A percentile compares a stretch with the other conserved stretches of the same genome.
phyloP scores from a whole-genome alignment of 441 rosid genomes.

The Cnidoscolus chayamansa region DNA sequence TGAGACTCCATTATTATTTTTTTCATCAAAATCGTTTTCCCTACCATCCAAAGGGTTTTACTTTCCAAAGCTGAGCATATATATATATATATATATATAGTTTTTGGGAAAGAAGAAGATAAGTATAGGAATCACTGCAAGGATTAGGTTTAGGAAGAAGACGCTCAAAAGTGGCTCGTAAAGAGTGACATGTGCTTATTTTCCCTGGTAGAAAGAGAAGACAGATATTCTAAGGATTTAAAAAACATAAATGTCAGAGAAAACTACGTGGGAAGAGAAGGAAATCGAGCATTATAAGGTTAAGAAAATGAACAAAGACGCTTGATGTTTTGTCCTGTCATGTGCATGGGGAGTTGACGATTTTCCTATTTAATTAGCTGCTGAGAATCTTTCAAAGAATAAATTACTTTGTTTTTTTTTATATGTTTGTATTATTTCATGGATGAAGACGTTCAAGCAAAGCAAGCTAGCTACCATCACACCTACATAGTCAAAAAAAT shows the following conservation, averaged over 20 bases:
- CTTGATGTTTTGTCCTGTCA: slow-evolving; percentile 32
- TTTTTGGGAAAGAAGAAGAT: slow-evolving; percentile 26
- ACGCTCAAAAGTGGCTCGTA: slow-evolving; percentile 38
- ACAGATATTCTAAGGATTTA: slow-evolving; percentile 36
- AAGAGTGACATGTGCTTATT: slow-evolving; percentile 21
- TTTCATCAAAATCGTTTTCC: neutral
- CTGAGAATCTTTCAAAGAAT: slow-evolving; percentile 50
- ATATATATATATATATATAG: neutral
- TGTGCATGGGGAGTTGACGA: slow-evolving; percentile 56
- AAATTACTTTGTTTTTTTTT: slow-evolving; percentile 21
- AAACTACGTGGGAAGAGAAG: slow-evolving; percentile 23
- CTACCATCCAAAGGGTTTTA: slow-evolving; percentile 13
- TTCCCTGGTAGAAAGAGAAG: slow-evolving; percentile 20
- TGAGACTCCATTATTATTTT: neutral
- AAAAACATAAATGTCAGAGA: slow-evolving; percentile 19
- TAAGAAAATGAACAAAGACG: slow-evolving; percentile 20
- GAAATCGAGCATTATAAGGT: slow-evolving; percentile 14
- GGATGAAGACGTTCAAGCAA: slow-evolving; percentile 29
- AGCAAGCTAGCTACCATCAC: slow-evolving; percentile 20
- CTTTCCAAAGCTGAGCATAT: slow-evolving; percentile 20
- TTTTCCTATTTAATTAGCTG: slow-evolving; percentile 26
- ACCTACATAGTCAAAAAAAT: slow-evolving; percentile 4
- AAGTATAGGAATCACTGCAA: slow-evolving; percentile 32
- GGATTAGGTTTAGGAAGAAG: slow-evolving; percentile 42
- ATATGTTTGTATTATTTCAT: slow-evolving; percentile 6